Evolutionary conservation across 371 early-diverging fungal species (phyloP), one percentile per base, ranked within the genome.

Genomic region (Mucor mucedo): DNA sequence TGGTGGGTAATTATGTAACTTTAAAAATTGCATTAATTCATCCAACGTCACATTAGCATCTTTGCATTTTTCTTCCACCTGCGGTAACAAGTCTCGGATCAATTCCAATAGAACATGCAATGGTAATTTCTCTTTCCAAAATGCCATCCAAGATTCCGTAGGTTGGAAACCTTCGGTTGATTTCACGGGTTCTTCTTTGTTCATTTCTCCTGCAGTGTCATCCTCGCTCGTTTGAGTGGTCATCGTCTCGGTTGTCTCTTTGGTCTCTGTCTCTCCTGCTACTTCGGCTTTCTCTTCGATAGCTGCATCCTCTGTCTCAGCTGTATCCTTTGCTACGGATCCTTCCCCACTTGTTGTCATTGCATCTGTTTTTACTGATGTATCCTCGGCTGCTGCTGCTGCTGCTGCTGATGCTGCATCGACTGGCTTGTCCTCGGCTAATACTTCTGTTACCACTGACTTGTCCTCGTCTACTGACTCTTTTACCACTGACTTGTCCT

Each of bases 101-200:
- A 92, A 72, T 9, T 77, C 71, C 13, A 89, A 65, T 6, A 92
- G 63, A 5, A 87, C 82, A n/a, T 72, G 73, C 7, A 95, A 72
- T 6, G 90, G 91, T 30, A 95, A 71, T 30, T 86, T 80, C 0
- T 79, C 65, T 32, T 86, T 82, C 92, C 92, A 93, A 42, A 77
- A 57, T 13, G 52, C 50, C 21, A 74, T 56, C 74, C 70, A 70
- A 1, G 52, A 45, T 44, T 70, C 62, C 4, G 50, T 59, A 7
- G 70, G 66, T 10, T 50, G 0, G 21, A 21, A 21, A 21, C 21
- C 21, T 21, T 21, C 21, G 21, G 21, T 21, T 21, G 21, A 21
- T 21, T 21, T 21, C 0, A 21, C 21, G 21, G 21, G 21, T 21
- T 21, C 21, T 21, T 21, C 21, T 0, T 21, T 21, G 21, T n/a